Evolutionary conservation across 495 filamentous ascomycete genomes (phyloP).

Genomic region (Hyphodiscus hymeniophilus): DNA sequence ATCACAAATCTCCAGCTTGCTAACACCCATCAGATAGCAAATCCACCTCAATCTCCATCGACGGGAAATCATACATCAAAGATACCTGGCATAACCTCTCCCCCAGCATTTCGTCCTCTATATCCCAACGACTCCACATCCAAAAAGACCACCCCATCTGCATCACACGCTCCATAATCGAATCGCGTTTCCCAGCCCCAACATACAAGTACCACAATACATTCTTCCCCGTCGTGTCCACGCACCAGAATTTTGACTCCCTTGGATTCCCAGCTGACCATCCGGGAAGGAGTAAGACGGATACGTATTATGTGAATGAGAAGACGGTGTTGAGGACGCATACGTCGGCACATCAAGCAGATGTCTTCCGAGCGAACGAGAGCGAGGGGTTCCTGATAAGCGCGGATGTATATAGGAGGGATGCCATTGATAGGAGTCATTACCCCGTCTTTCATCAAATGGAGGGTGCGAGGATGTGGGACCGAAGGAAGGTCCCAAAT

Average conservation of each 20-base stretch:
- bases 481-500: constrained; percentile 49
- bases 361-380: constrained; percentile 66
- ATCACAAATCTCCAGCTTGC: constrained; percentile 7
- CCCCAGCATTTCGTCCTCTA: constrained; percentile 58
- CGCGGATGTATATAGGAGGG: constrained; percentile 93
- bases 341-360: constrained; percentile 86
- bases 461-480: constrained; percentile 92
- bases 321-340: constrained; percentile 84
- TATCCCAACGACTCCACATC: constrained; percentile 72
- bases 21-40: constrained; percentile 1
- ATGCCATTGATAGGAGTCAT: constrained; percentile 89
- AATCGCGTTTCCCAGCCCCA: constrained; percentile 72
- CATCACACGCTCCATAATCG: constrained; percentile 86
- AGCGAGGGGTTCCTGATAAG: constrained; percentile 80
- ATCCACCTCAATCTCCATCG: constrained; percentile 37
- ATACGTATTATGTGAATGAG: constrained; percentile 93
- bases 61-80: constrained; percentile 52
- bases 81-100: constrained; percentile 87
- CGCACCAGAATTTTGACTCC: constrained; percentile 88
- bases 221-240: constrained; percentile 77
- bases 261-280: constrained; percentile 87
- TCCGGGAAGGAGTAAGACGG: constrained; percentile 75
- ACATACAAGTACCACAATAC: constrained; percentile 68
- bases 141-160: constrained; percentile 81
- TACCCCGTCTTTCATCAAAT: constrained; percentile 99